Percentiles rank a stretch among this genome's conserved stretches.
Evolutionary conservation across 164 flowering plant species (phyloP).

Genomic region (Macadamia integrifolia): DNA sequence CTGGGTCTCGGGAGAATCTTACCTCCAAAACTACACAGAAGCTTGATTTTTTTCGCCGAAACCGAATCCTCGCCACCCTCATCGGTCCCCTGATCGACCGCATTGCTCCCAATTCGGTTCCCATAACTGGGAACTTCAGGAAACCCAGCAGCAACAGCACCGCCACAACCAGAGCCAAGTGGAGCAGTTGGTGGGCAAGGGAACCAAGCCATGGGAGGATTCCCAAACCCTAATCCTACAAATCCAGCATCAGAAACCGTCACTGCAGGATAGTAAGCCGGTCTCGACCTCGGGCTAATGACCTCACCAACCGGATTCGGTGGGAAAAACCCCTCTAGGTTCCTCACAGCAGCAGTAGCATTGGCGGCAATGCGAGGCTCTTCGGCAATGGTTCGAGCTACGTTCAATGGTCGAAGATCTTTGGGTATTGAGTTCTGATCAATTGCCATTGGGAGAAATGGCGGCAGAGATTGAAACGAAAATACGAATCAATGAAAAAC

Average conservation of each 20-base stretch:
- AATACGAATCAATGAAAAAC: neutral
- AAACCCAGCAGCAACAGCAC: conserved; percentile 3
- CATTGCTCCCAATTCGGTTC: conserved; percentile 24
- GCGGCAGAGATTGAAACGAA: neutral
- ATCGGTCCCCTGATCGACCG: conserved; percentile 34
- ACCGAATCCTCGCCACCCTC: conserved; percentile 49
- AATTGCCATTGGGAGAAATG: conserved; percentile 40
- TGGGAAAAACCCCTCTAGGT: conserved; percentile 30
- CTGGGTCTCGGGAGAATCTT: conserved; percentile 84
- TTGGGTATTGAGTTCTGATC: conserved; percentile 54
- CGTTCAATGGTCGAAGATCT: conserved; percentile 58
- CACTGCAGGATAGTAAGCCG: conserved; percentile 29
- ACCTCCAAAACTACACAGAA: conserved; percentile 83
- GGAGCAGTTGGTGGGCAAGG: conserved; percentile 11
- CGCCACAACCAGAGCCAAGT: too few species aligned
- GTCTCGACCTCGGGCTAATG: conserved; percentile 31
- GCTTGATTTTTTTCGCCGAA: conserved; percentile 60
- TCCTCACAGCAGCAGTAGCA: conserved; percentile 25
- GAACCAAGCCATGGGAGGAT: conserved; percentile 26
- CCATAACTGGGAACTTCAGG: conserved; percentile 19
- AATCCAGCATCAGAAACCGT: conserved; percentile 30
- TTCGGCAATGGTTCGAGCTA: conserved; percentile 31
- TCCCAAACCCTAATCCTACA: conserved; percentile 36
- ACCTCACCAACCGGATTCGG: conserved; percentile 12
- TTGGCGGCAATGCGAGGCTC: conserved; percentile 36